A percentile compares a stretch with the other conserved stretches of the same genome.
Conservation (phyloP, 2,329 filamentous ascomycete species). For the Teratosphaeria destructans region DNA sequence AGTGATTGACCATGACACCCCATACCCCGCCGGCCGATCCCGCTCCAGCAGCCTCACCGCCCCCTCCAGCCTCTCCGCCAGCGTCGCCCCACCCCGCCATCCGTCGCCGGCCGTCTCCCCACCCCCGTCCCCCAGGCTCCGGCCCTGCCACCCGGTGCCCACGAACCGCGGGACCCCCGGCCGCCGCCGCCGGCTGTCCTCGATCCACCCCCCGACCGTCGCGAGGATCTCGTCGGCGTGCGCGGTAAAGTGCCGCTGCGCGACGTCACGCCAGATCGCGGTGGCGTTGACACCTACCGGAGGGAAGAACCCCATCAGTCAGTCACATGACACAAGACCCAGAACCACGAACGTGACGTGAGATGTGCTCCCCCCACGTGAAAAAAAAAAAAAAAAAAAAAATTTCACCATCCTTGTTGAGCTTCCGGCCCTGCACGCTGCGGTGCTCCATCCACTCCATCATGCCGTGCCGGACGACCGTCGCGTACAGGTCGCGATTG, state of each 20-base stretch:
- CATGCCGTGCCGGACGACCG: conserved; percentile 25
- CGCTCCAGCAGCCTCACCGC: neutral
- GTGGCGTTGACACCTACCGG: neutral
- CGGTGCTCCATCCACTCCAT: conserved; percentile 18
- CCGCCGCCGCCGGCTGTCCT: neutral
- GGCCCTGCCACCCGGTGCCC: neutral
- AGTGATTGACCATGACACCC: neutral
- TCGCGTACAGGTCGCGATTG: conserved; percentile 17
- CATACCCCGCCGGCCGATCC: neutral
- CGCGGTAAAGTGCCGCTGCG: neutral
- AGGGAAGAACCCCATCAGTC: neutral
- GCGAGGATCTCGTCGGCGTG: neutral
- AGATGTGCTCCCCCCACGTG: neutral
- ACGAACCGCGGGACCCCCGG: neutral
- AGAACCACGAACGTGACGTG: neutral
- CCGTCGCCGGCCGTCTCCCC: neutral
- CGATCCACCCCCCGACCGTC: neutral
- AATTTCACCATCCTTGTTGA: neutral
- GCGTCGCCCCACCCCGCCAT: neutral
- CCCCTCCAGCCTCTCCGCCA: neutral
- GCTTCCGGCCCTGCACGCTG: neutral
- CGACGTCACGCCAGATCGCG: neutral
- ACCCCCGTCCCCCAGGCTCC: neutral
- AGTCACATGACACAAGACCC: neutral
- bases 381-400: neutral